Percentiles rank a stretch among this genome's conserved stretches.
These are phyloP conservation scores for Symbiodinium pilosum DNA, from an alignment of 73 alveolate genomes.

Conservation along the genomic window DNA sequence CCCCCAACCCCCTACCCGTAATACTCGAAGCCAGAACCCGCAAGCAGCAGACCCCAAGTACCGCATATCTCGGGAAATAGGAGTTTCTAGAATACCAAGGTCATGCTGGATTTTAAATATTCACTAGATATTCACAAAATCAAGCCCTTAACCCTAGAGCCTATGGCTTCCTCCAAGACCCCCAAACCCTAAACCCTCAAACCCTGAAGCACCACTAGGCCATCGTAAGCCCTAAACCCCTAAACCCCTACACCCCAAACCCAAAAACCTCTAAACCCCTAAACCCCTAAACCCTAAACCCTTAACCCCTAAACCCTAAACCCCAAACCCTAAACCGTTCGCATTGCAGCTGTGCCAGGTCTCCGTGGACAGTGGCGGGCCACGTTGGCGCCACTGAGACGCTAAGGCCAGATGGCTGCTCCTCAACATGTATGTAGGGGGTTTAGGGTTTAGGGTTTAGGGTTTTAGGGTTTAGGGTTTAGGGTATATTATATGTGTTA, in stretches of 20 bases:
- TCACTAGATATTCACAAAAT: too few relatives aligned
- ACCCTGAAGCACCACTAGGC: neutral
- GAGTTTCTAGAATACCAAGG: too few relatives aligned
- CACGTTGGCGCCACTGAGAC: constrained; percentile 4
- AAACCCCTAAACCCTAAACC: neutral
- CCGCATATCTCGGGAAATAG: too few relatives aligned
- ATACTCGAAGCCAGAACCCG: too few relatives aligned
- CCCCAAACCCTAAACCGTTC: too few relatives aligned
- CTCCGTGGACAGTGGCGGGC: neutral
- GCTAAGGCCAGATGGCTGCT: neutral
- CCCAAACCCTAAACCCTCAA: neutral
- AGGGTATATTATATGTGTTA: too few relatives aligned
- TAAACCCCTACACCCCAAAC: neutral
- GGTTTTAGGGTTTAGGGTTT: neutral
- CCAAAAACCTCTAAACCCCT: neutral
- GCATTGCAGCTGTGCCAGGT: neutral
- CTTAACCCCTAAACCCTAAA: too few relatives aligned
- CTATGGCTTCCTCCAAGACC: too few relatives aligned
- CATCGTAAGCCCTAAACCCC: neutral
- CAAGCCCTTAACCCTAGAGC: too few relatives aligned
- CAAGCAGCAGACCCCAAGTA: too few relatives aligned
- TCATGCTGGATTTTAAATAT: too few relatives aligned
- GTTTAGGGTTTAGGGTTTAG: neutral
- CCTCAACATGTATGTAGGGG: neutral
- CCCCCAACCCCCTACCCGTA: too few relatives aligned